Base-by-base conservation (phyloP, 1,139 yeast species). In the Yamadazyma diddensiae region DNA sequence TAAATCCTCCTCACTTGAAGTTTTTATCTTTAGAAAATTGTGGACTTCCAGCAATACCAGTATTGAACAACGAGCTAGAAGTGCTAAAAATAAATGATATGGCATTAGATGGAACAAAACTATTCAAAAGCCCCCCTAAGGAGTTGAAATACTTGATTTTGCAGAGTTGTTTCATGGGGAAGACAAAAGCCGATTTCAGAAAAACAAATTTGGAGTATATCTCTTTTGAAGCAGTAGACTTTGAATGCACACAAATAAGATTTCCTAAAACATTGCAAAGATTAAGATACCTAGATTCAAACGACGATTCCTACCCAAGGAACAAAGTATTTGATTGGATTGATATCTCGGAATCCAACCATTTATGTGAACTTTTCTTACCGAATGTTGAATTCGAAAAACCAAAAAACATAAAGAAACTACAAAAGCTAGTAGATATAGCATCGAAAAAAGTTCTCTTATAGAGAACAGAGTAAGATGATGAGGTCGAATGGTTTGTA, bases 251-350 rank as follows among this genome's bases (percentile, higher is more conserved):
- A 9, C 13, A 26, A 18, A 12, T 29, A 3, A 29, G 15, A 22
- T 22, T 33, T 22, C 33, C 33, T 3, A 23, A 26, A 12, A 31
- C 30, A 4, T 20, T 31, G 12, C 21, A 22, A 22, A 22, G n/a
- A 7, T 31, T 31, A 14, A 19, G 28, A 20, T 22, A 21, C 21
- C n/a, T 13, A 12, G 30, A 23, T 14, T 8, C 7, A 6, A 3
- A 16, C 4, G 24, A 26, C 6, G 28, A 20, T 24, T 15, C n/a
- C n/a, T 4, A n/a, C 10, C 12, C n/a, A 5, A 15, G 17, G 10
- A 5, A n/a, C 15, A 15, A 15, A 15, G 7, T 22, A 2, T 19
- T 29, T 4, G 28, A 26, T 3, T 33, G 36, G 36, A 25, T 11
- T 6, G 33, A 33, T 26, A 9, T 33, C 3, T 22, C 30, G n/a